A percentile compares a stretch with the other conserved stretches of the same genome.
phyloP scores from a whole-genome alignment of 345 rosid genomes.

The Boechera retrofracta region DNA sequence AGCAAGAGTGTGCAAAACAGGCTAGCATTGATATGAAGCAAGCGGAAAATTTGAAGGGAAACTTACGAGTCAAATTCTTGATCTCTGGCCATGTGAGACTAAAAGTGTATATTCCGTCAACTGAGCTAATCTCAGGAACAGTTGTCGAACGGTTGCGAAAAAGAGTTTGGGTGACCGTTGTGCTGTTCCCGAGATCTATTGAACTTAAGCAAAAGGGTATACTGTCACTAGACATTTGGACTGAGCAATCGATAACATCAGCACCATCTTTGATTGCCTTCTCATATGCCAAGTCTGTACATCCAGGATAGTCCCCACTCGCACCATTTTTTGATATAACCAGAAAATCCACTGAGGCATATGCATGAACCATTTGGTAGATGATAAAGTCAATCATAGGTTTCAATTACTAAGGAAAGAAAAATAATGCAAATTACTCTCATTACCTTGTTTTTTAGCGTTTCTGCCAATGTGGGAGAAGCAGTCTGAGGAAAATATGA shows the following conservation, averaged over 20 bases:
- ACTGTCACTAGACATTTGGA: constrained; percentile 77
- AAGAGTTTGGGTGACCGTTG: constrained; percentile 41
- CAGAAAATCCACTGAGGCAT: constrained; percentile 45
- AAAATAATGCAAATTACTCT: not conserved
- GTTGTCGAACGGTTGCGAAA: constrained; percentile 37
- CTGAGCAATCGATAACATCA: constrained; percentile 74
- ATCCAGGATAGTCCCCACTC: constrained; percentile 88
- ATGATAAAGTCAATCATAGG: not conserved
- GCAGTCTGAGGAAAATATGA: constrained; percentile 59
- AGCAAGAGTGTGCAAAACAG: not conserved
- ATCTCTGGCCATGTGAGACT: constrained; percentile 67
- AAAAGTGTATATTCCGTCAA: constrained; percentile 61
- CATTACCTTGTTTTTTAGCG: constrained; percentile 59
- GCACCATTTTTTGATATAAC: constrained; percentile 78
- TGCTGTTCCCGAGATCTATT: constrained; percentile 55
- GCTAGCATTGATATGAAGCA: not conserved
- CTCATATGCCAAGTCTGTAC: constrained; percentile 71
- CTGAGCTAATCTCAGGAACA: constrained; percentile 49
- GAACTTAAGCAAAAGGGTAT: constrained; percentile 63
- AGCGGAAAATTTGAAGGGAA: not conserved
- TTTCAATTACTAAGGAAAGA: not conserved
- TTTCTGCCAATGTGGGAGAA: constrained; percentile 58
- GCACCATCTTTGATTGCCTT: constrained; percentile 67
- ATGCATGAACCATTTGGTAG: not conserved
- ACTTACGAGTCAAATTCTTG: constrained; percentile 63